phyloP scores from a whole-genome alignment of 2,329 filamentous ascomycete species.

The Talaromyces pinophilus region DNA sequence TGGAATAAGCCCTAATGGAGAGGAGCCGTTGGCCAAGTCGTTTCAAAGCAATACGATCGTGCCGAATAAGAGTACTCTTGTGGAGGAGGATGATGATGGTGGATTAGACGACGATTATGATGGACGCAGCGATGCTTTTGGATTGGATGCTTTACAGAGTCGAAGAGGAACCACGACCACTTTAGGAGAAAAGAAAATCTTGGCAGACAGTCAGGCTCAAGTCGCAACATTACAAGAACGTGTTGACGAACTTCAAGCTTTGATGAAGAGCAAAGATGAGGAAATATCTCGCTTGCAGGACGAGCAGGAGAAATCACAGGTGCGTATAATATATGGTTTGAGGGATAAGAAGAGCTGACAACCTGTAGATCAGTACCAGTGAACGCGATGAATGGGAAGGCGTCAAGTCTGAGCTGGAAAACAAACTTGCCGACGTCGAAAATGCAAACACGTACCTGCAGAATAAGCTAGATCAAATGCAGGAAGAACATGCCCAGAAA shows the following conservation, averaged over 20 bases:
- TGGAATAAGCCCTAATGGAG: conserved; percentile 56
- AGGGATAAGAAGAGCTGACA: conserved; percentile 19
- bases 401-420: conserved; percentile 67
- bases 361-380: conserved; percentile 49
- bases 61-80: conserved; percentile 95
- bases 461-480: conserved; percentile 73
- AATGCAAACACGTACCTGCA: conserved; percentile 77
- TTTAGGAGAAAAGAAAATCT: conserved; percentile 65
- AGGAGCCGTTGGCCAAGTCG: conserved; percentile 79
- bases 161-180: conserved; percentile 53
- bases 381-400: conserved; percentile 72
- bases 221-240: conserved; percentile 73
- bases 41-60: conserved; percentile 96
- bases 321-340: conserved; percentile 30
- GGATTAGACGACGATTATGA: conserved; percentile 59
- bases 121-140: conserved; percentile 65
- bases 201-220: conserved; percentile 79
- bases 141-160: conserved; percentile 54
- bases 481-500: conserved; percentile 65
- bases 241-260: conserved; percentile 68
- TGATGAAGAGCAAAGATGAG: conserved; percentile 69
- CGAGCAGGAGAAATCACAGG: conserved; percentile 55
- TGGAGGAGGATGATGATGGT: conserved; percentile 86
- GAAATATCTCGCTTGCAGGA: conserved; percentile 64
- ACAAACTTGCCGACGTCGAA: conserved; percentile 71